Evolutionary conservation across 176 grass and related monocot genomes (phyloP), one percentile per base, ranked within the genome.

Genomic region (Avena atlantica): DNA sequence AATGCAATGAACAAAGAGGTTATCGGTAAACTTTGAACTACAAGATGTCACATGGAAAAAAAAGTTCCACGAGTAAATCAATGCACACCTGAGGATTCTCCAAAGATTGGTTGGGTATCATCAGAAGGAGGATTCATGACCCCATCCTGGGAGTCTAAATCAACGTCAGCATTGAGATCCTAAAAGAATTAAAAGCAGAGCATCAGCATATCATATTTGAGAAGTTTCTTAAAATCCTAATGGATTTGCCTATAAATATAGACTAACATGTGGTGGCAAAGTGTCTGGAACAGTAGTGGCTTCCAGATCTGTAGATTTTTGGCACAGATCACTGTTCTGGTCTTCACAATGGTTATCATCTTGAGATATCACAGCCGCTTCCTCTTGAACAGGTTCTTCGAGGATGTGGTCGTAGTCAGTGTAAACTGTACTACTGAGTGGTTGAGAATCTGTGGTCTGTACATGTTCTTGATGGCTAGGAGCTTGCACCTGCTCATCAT

Each of bases 341-440:
- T 52, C 67, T 83, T 72, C 12, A 23, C 50, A n/a, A 27, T 83
- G 81, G 20, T 25, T 83, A 83, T 84, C 34, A 60, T 83, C 80
- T 71, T 56, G 80, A 24, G 29, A 70, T 60, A 60, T 60, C 64
- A 82, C 25, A 49, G 53, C 12, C 4, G 40, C 19, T 83, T 88
- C 87, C 81, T 78, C 81, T 88, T 78, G 73, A 78, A 37, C 74
- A 78, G 53, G 16, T 12, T 78, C 81, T 49, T 79, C 81, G 78
- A 78, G 37, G 60, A 70, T 58, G 56, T 19, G 8, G 27, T 37
- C 6, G 0, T n/a, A 14, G 42, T 79, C 70, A 52, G 44, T 17
- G 14, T 76, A 29, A 10, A 60, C 8, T 78, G 57, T 55, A 62
- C 45, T 44, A 19, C 45, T 24, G 78, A 76, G 13, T 90, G n/a